Evolutionary conservation across 2,329 filamentous ascomycete genomes (phyloP).

Genomic region (Xylariales sp.): DNA sequence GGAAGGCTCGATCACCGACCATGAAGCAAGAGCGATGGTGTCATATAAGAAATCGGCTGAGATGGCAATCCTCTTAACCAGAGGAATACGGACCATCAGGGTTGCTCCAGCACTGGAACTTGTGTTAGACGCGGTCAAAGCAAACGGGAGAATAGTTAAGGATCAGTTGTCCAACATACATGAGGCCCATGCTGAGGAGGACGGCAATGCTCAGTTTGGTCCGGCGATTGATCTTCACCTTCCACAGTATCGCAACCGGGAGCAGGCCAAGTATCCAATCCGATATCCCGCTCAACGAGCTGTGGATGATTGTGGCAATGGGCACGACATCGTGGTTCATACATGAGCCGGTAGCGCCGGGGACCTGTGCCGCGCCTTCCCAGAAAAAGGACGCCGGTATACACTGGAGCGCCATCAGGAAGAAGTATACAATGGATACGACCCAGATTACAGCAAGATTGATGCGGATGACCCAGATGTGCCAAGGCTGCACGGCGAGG

Average conservation of each 20-base stretch:
- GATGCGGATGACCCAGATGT: constrained; percentile 28
- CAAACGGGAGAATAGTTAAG: not conserved
- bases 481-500: constrained; percentile 27
- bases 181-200: constrained; percentile 44
- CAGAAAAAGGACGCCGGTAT: constrained; percentile 44
- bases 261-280: constrained; percentile 46
- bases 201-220: constrained; percentile 41
- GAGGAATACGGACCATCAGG: constrained; percentile 31
- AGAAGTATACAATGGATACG: constrained; percentile 34
- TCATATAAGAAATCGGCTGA: constrained; percentile 24
- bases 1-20: constrained; percentile 26
- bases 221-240: constrained; percentile 40
- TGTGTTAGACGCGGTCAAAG: constrained; percentile 2
- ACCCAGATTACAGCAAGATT: constrained; percentile 29
- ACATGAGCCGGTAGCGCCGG: constrained; percentile 33
- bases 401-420: constrained; percentile 46
- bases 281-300: constrained; percentile 36
- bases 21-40: constrained; percentile 24
- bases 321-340: constrained; percentile 33
- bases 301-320: constrained; percentile 39
- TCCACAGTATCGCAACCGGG: constrained; percentile 46
- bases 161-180: constrained; percentile 38
- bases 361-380: constrained; percentile 24
- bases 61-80: constrained; percentile 21
- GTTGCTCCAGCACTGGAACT: constrained; percentile 30